Percentiles rank a stretch among this genome's conserved stretches.
Conservation (phyloP, 108 stramenopile genomes). For the Fragilariopsis cylindrus region DNA sequence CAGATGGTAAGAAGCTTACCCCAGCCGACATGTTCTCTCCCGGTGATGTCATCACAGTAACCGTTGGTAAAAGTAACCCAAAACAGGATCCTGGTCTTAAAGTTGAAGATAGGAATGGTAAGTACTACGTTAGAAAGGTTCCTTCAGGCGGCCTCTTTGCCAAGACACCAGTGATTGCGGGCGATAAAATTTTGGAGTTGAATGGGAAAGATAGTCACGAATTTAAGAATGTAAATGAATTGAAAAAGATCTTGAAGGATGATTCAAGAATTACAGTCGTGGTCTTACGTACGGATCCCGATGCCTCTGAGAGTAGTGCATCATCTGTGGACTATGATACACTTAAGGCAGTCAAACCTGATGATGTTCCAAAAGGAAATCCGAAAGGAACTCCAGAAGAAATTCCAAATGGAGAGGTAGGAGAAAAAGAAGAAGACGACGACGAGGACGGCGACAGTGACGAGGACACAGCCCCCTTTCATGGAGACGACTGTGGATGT, state of each 20-base stretch:
- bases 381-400: no score
- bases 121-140: slow-evolving; percentile 47
- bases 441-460: slow-evolving; percentile 8
- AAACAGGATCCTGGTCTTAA: slow-evolving; percentile 41
- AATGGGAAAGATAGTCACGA: slow-evolving; percentile 38
- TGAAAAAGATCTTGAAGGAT: slow-evolving; percentile 38
- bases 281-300: slow-evolving; percentile 36
- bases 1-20: slow-evolving; percentile 36
- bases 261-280: slow-evolving; percentile 35
- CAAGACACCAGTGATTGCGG: slow-evolving; percentile 41
- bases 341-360: slow-evolving; percentile 16
- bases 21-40: slow-evolving; percentile 47
- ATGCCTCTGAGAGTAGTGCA: slow-evolving; percentile 41
- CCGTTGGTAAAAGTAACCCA: slow-evolving; percentile 35
- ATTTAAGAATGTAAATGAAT: slow-evolving; percentile 26
- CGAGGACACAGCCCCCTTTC: slow-evolving; percentile 31
- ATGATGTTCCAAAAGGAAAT: no score
- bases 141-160: slow-evolving; percentile 40
- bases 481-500: slow-evolving; percentile 40
- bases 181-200: slow-evolving; percentile 40
- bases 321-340: slow-evolving; percentile 31
- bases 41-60: slow-evolving; percentile 47
- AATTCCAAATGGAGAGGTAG: no score
- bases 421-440: not conserved
- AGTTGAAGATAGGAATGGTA: slow-evolving; percentile 41